Conservation (phyloP, 805 yeast genomes). For the Jamesozyma rosinii region DNA sequence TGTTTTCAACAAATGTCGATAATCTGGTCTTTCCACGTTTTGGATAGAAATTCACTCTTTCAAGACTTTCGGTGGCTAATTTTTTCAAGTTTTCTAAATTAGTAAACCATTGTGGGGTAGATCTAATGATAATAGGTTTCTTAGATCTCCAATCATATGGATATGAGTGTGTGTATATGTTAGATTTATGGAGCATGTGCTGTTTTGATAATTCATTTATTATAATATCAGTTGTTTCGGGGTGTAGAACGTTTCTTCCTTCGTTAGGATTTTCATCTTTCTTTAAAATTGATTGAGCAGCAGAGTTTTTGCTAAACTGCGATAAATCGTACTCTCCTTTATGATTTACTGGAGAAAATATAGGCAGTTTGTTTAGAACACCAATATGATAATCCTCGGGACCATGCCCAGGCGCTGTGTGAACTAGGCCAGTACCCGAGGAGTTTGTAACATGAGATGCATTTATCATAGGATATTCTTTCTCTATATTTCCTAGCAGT, state of each 20-base stretch:
- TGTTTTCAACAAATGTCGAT: conserved; percentile 56
- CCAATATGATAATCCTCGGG: conserved; percentile 81
- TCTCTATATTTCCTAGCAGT: conserved; percentile 32
- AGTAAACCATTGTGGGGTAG: conserved; percentile 96
- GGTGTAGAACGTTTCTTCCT: conserved; percentile 51
- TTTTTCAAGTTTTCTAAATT: conserved; percentile 68
- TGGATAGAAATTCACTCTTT: conserved; percentile 63
- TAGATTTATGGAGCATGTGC: conserved; percentile 39
- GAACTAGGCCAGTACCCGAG: conserved; percentile 93
- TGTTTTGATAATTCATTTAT: conserved; percentile 35
- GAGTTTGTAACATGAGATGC: conserved; percentile 73
- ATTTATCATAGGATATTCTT: conserved; percentile 46
- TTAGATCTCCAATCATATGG: conserved; percentile 98
- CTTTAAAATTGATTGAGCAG: conserved; percentile 5
- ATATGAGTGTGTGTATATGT: conserved; percentile 66
- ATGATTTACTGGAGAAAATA: conserved; percentile 72
- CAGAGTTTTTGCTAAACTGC: conserved; percentile 28
- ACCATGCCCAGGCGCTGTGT: conserved; percentile 97
- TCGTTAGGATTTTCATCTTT: conserved; percentile 6
- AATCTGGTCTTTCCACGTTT: conserved; percentile 63
- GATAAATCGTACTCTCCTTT: conserved; percentile 56
- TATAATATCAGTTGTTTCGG: conserved; percentile 44
- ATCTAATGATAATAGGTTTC: conserved; percentile 85
- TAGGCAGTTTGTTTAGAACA: conserved; percentile 42
- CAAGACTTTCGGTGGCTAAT: conserved; percentile 49